Evolutionary conservation across 2,329 filamentous ascomycete genomes (phyloP), one percentile per base, ranked within the genome.

Genomic region (Aaosphaeria pasadenensis): DNA sequence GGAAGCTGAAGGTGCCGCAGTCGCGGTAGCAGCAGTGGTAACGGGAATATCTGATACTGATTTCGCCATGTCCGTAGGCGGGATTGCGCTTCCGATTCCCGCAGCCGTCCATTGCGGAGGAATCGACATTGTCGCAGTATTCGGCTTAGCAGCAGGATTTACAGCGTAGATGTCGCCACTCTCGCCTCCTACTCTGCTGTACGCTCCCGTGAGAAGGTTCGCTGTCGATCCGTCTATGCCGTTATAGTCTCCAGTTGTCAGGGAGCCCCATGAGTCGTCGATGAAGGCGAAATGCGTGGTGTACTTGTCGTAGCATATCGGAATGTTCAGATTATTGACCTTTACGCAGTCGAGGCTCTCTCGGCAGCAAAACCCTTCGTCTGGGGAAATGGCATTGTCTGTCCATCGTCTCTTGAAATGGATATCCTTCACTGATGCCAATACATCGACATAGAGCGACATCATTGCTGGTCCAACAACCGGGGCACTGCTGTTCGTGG

Each of bases 251-350:
- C 75, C 77, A 0, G 64, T 67, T 1, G 66, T 68, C n/a, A 79
- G 61, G 2, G 71, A 75, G 9, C 77, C 77, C 44, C 69, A 75
- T 11, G 74, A 74, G 32, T 71, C 71, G 49, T 77, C 76, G 3
- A 72, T 60, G 43, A 79, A 73, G 45, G 70, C 71, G 55, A 64
- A 79, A 53, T 78, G 74, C 13, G 77, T 80, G 5, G 77, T 79
- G 63, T 76, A 79, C 46, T 71, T 72, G 59, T 79, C 77, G 63
- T 77, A 79, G 65, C 76, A 79, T 62, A 78, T 76, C 2, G 76
- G 72, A 5, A 78, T 63, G 33, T 69, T 66, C 32, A 74, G 61
- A 35, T 54, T 61, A 38, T 67, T 60, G 5, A 75, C 63, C 30
- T 73, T 66, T n/a, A 74, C 60, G 55, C 74, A 77, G 46, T 71